These are phyloP conservation scores for Aureobasidium subglaciale DNA, from an alignment of 2,329 filamentous ascomycete genomes.

Conservation along the genomic window DNA sequence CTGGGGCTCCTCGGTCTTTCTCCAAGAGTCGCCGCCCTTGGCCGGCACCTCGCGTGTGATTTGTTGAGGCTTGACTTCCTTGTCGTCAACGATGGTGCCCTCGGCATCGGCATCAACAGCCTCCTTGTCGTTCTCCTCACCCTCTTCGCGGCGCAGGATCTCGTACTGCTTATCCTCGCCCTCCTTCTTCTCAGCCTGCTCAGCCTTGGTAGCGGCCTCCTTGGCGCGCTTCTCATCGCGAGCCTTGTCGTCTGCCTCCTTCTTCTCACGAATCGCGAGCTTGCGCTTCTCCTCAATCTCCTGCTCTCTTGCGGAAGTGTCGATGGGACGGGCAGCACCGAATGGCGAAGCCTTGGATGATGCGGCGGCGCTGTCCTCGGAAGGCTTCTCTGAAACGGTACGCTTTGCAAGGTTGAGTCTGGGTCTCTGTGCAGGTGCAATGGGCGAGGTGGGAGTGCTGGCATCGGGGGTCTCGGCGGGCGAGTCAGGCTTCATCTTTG, in stretches of 20 bases:
- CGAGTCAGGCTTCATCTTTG: constrained; percentile 80
- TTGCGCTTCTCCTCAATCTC: constrained; percentile 85
- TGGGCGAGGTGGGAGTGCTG: constrained; percentile 68
- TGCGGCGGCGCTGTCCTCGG: constrained; percentile 28
- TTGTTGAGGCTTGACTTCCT: constrained; percentile 51
- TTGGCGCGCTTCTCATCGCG: constrained; percentile 58
- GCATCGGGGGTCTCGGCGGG: constrained; percentile 61
- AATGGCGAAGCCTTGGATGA: constrained; percentile 89
- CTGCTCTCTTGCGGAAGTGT: constrained; percentile 81
- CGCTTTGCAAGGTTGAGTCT: constrained; percentile 85
- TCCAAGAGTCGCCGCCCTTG: constrained; percentile 27
- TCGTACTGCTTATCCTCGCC: constrained; percentile 44
- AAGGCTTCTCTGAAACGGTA: constrained; percentile 69
- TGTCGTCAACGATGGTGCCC: constrained; percentile 44
- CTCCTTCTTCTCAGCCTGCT: constrained; percentile 21
- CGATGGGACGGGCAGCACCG: constrained; percentile 86
- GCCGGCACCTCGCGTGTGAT: constrained; percentile 39
- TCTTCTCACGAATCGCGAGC: constrained; percentile 69
- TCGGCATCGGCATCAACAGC: constrained; percentile 42
- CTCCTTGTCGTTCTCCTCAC: constrained; percentile 27
- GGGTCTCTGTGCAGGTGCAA: constrained; percentile 60
- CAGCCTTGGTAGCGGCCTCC: constrained; percentile 55
- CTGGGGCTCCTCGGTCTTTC: constrained; percentile 30
- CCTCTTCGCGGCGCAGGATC: constrained; percentile 43
- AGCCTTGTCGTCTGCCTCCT: constrained; percentile 77